Base-by-base conservation (phyloP, 768 basidiomycete genomes). In the Leccinum ochraceum region DNA sequence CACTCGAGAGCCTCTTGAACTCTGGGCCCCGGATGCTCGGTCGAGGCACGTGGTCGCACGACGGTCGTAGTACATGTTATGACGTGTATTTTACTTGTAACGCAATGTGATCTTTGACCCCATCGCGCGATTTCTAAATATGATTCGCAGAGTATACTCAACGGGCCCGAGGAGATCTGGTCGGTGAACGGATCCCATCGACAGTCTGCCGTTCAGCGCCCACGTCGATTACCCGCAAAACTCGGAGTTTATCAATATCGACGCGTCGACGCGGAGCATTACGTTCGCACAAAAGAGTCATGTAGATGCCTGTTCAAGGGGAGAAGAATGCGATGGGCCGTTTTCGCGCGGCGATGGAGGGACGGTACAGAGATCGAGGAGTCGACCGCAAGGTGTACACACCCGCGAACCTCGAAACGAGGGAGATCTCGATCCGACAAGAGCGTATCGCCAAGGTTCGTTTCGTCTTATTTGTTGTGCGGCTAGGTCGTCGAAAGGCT, bases 11-110 rank as follows among this genome's bases (percentile, higher is more conserved):
- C 77, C 98, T 28, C 26, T 98, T 61, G 95, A 98, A 74, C 83
- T 91, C 32, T 98, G 94, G 96, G 94, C 94, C 92, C 95, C 49
- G 96, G 96, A 14, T 98, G 97, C 71, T 94, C 94, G n/a, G 85
- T 97, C 30, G 94, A 97, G 85, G 95, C 96, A 84, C 89, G 94
- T 90, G 69, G 36, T 46, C 9, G 39, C 26, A 28, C 26, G 26
- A 28, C 26, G 26, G 26, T 28, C 26, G 26, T 44, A 61, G 42
- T 42, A 37, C 16, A 5, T 32, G 24, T 56, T 34, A 48, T 63
- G 53, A 55, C 61, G 65, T 74, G 67, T 72, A 57, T 60, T 22
- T 28, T 59, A 60, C 58, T 50, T 54, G 66, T 39, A 49, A 55
- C 24, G 17, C 49, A 71, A 66, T 63, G 36, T 30, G 54, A 28